Evolutionary conservation across 2,329 filamentous ascomycete genomes (phyloP), one percentile per base, ranked within the genome.

Genomic region (Escovopsis sp.): DNA sequence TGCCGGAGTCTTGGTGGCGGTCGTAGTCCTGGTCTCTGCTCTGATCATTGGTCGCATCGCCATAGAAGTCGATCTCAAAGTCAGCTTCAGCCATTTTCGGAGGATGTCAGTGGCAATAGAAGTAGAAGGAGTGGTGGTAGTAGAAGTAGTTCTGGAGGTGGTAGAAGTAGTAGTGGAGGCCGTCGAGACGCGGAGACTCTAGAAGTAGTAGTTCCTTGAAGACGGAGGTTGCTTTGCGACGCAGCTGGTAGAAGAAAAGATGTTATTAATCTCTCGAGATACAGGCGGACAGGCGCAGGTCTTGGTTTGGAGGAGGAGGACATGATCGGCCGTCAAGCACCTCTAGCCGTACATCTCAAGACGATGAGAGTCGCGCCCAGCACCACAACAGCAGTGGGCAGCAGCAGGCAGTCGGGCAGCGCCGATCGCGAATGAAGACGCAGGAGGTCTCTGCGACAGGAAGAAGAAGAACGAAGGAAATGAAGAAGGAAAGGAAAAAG

Each of bases 31-130:
- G 47, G 21, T 47, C 42, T 28, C 45, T 42, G 29, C 43, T 42
- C 39, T 64, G 57, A 17, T 70, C 63, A 38, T 60, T 57, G 40
- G 58, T 61, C 39, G 63, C 61, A 47, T 79, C 76, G 47, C 73
- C 76, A 50, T 80, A 81, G 48, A 80, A 76, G 46, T 81, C 76
- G 58, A 81, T 79, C 47, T 80, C 76, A 54, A 77, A 79, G 48
- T 79, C 74, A 49, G 79, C 74, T 48, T 80, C 76, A 46, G 75
- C 72, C 76, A 79, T 80, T 34, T 49, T 25, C 58, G 49, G 35
- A 33, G 27, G 31, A 18, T 40, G 35, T 18, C 30, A 35, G 33
- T 26, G 23, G 31, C 39, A n/a, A n/a, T n/a, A n/a, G n/a, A n/a
- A n/a, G n/a, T n/a, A n/a, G n/a, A n/a, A n/a, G n/a, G n/a, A n/a